Conservation (phyloP, 306 rosid species). For the Fragaria nilgerrensis region DNA sequence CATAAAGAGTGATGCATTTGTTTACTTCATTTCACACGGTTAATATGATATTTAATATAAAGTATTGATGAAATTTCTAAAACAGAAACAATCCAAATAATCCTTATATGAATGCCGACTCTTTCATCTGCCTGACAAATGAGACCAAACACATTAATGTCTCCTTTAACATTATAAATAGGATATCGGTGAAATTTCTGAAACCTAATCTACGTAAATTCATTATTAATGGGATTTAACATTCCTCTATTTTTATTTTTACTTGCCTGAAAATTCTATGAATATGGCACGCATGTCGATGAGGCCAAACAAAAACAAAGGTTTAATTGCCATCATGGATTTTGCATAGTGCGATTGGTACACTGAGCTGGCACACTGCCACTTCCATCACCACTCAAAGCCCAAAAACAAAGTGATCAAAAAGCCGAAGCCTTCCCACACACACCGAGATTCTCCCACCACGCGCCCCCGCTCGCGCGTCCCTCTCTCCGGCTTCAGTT, state of each 20-base stretch:
- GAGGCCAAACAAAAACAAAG: background rate
- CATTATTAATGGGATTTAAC: too few species aligned
- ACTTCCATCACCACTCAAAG: constrained; percentile 10
- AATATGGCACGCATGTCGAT: background rate
- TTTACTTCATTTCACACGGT: too few species aligned
- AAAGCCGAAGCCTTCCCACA: background rate
- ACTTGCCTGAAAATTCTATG: background rate
- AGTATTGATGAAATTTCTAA: too few species aligned
- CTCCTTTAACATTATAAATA: too few species aligned
- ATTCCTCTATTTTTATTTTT: background rate
- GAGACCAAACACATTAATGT: background rate
- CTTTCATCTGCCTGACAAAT: too few species aligned
- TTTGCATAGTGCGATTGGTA: constrained; percentile 17
- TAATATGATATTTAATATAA: too few species aligned
- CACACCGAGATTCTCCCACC: background rate
- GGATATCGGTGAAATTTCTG: too few species aligned
- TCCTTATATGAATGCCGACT: too few species aligned
- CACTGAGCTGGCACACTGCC: constrained; percentile 52
- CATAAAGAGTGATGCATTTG: too few species aligned
- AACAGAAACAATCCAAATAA: too few species aligned
- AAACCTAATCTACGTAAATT: background rate
- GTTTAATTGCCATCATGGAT: background rate
- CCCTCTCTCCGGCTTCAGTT: background rate
- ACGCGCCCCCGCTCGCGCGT: background rate
- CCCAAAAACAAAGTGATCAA: too few species aligned